Percentiles rank a stretch among this genome's conserved stretches.
These are phyloP conservation scores for Cladophialophora bantiana DNA, from an alignment of 2,329 filamentous ascomycete species.

Conservation along the genomic window DNA sequence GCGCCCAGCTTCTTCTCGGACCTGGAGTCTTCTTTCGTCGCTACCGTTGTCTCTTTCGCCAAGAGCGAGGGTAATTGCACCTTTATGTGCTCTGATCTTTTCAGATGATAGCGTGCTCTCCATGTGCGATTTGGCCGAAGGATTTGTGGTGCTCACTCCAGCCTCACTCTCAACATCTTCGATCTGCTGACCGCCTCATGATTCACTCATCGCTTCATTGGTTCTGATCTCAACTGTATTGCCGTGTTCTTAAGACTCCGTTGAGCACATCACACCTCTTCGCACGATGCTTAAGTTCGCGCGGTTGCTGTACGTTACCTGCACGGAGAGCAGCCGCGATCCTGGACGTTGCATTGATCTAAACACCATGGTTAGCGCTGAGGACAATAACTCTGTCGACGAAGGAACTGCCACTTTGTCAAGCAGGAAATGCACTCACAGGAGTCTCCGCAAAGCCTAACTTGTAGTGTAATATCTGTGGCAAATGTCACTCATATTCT, in stretches of 20 bases:
- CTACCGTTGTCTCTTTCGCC: neutral
- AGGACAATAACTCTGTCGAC: neutral
- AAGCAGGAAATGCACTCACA: neutral
- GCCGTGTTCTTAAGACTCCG: neutral
- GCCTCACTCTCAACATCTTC: neutral
- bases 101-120: neutral
- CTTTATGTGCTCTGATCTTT: neutral
- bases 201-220: neutral
- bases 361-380: neutral
- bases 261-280: neutral
- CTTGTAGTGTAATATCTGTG: conserved; percentile 16
- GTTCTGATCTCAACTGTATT: neutral
- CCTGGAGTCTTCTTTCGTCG: too few relatives aligned
- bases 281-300: neutral
- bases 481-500: conserved; percentile 13
- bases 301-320: conserved; percentile 8
- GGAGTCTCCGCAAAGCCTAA: conserved; percentile 8
- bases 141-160: neutral
- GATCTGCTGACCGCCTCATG: neutral
- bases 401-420: neutral
- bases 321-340: conserved; percentile 3
- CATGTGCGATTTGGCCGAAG: neutral
- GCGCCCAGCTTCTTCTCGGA: too few relatives aligned
- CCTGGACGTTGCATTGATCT: neutral
- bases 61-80: neutral